phyloP scores from a whole-genome alignment of 2,329 filamentous ascomycete species.

The Diaporthe eres region DNA sequence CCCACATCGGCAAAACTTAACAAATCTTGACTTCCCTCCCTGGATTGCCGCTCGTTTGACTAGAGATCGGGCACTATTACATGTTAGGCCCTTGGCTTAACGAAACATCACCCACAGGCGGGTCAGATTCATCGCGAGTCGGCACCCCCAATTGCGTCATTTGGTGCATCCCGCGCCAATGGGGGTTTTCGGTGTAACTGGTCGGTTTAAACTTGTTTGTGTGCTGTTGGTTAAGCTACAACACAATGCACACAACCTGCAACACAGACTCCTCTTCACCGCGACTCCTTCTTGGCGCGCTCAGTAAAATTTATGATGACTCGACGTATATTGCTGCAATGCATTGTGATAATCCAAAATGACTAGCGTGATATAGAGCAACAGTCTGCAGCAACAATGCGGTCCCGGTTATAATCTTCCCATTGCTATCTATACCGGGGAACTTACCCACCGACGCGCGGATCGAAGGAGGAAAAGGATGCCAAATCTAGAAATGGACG shows the following conservation, averaged over 20 bases:
- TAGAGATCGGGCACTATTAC: constrained; percentile 24
- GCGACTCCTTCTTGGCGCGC: constrained; percentile 1
- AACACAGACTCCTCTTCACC: not conserved
- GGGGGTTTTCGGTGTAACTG: not conserved
- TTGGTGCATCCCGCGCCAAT: not conserved
- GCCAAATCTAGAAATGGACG: not conserved
- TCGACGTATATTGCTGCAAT: constrained; percentile 14
- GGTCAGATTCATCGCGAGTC: constrained; percentile 11
- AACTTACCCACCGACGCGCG: not conserved
- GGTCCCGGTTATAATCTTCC: not conserved
- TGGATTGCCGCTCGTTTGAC: constrained; percentile 1
- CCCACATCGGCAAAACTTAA: constrained; percentile 28
- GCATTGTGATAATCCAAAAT: constrained; percentile 30
- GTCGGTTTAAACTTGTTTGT: constrained; percentile 2
- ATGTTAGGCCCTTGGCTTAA: constrained; percentile 24
- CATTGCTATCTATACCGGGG: not conserved
- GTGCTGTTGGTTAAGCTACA: not conserved
- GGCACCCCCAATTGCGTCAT: constrained; percentile 21
- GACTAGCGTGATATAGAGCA: constrained; percentile 19
- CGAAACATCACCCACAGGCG: constrained; percentile 23
- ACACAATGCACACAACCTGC: not conserved
- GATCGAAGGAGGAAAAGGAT: not conserved
- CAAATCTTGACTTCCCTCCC: not conserved
- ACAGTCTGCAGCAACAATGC: constrained; percentile 21
- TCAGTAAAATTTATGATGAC: constrained; percentile 24